Conservation (phyloP, 2,329 filamentous ascomycete species). For the Aureobasidium namibiae region DNA sequence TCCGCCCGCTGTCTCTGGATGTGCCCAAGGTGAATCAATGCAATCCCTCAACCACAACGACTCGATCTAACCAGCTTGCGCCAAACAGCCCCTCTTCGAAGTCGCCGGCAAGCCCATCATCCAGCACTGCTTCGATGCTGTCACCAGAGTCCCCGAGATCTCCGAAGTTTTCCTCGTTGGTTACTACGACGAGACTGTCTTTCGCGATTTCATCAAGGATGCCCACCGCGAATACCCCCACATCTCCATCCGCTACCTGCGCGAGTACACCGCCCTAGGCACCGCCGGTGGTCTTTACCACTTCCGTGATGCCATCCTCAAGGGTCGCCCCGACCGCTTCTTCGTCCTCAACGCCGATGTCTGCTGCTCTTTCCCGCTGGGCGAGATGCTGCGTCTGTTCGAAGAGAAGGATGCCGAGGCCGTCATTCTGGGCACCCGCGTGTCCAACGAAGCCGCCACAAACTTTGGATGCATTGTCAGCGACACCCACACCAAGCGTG, state of each 20-base stretch:
- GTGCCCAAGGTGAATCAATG: conserved; percentile 67
- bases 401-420: conserved; percentile 94
- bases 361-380: conserved; percentile 95
- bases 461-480: conserved; percentile 99
- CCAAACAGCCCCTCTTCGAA: conserved; percentile 79
- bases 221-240: conserved; percentile 75
- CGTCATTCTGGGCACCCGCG: conserved; percentile 86
- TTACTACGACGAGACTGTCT: conserved; percentile 96
- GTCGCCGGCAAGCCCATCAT: conserved; percentile 97
- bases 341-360: conserved; percentile 98
- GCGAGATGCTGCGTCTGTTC: conserved; percentile 91
- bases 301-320: conserved; percentile 97
- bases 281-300: conserved; percentile 96
- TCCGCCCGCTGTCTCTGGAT: conserved; percentile 90
- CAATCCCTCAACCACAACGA: neutral
- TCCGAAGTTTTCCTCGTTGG: conserved; percentile 96
- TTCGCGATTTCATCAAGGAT: conserved; percentile 97
- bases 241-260: conserved; percentile 86
- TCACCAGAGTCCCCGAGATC: conserved; percentile 84
- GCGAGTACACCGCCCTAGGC: conserved; percentile 93
- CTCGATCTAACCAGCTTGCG: neutral
- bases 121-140: conserved; percentile 89
- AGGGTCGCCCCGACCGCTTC: conserved; percentile 87
- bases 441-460: conserved; percentile 80
- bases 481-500: conserved; percentile 85